Evolutionary conservation across 306 rosid species (phyloP).

Genomic region (Vicia sativa): DNA sequence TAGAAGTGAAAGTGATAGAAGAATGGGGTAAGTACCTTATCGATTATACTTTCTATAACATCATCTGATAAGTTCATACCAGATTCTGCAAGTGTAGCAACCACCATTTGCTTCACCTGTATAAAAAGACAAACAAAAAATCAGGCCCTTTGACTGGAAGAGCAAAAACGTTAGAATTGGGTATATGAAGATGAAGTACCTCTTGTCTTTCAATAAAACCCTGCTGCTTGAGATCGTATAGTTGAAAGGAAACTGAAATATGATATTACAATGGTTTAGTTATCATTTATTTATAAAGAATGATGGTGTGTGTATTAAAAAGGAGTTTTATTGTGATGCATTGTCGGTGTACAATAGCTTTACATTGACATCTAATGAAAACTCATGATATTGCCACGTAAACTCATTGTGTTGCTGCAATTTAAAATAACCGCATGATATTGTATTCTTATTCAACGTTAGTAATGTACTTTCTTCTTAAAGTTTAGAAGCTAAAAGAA

Average conservation of each 20-base stretch:
- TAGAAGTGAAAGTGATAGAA: conserved; percentile 10
- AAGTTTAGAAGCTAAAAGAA: conserved; percentile 6
- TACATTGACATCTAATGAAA: too few relatives aligned
- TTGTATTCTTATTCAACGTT: too few relatives aligned
- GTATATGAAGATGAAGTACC: conserved; percentile 53
- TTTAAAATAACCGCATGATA: too few relatives aligned
- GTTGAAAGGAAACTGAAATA: conserved; percentile 91
- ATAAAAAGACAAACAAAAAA: conserved; percentile 25
- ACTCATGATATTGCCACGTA: too few relatives aligned
- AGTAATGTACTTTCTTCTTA: background rate
- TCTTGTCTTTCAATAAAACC: conserved; percentile 97
- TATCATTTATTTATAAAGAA: conserved; percentile 4
- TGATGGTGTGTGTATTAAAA: conserved; percentile 3
- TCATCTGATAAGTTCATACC: conserved; percentile 99
- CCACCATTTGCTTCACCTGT: conserved; percentile 99
- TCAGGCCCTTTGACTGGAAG: conserved; percentile 3
- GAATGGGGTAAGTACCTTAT: conserved; percentile 66
- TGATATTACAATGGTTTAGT: conserved; percentile 17
- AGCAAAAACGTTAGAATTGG: background rate
- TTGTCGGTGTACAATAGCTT: too few relatives aligned
- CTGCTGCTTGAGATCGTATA: conserved; percentile 98
- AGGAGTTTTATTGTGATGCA: too few relatives aligned
- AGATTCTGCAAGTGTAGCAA: conserved; percentile 97
- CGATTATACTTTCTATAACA: conserved; percentile 96
- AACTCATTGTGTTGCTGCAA: too few relatives aligned